Conservation (phyloP, 2,329 filamentous ascomycete genomes). For the Fusarium siculi region DNA sequence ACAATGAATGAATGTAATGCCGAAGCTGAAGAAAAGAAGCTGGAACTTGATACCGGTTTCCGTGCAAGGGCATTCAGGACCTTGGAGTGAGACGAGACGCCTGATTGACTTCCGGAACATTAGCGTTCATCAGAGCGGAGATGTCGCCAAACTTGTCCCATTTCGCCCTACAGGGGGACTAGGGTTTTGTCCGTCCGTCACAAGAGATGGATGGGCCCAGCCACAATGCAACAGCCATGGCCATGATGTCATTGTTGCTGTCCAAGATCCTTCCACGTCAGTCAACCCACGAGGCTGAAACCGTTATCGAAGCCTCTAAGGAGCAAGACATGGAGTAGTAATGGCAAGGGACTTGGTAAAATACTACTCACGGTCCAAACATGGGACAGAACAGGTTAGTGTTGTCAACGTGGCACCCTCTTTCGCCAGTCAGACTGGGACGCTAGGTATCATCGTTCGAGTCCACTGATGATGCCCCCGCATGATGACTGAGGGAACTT, state of each 20-base stretch:
- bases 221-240: conserved; percentile 16
- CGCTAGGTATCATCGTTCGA: conserved; percentile 26
- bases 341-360: conserved; percentile 12
- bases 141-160: conserved; percentile 21
- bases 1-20: conserved; percentile 22
- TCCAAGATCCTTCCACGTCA: conserved; percentile 38
- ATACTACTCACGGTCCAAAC: not conserved
- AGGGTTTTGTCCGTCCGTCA: conserved; percentile 27
- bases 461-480: conserved; percentile 27
- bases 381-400: conserved; percentile 27
- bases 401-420: conserved; percentile 41
- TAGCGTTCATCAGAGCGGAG: conserved; percentile 25
- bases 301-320: conserved; percentile 10
- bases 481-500: conserved; percentile 2
- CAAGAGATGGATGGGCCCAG: conserved; percentile 22
- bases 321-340: conserved; percentile 19
- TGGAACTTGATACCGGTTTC: not conserved
- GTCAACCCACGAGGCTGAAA: conserved; percentile 44
- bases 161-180: conserved; percentile 14
- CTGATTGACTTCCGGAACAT: conserved; percentile 20
- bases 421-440: conserved; percentile 26
- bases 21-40: not conserved
- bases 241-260: conserved; percentile 38
- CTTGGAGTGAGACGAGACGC: conserved; percentile 19
- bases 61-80: not conserved